Base-by-base conservation (phyloP, 2,329 filamentous ascomycete species). In the Aspergillus fischeri region DNA sequence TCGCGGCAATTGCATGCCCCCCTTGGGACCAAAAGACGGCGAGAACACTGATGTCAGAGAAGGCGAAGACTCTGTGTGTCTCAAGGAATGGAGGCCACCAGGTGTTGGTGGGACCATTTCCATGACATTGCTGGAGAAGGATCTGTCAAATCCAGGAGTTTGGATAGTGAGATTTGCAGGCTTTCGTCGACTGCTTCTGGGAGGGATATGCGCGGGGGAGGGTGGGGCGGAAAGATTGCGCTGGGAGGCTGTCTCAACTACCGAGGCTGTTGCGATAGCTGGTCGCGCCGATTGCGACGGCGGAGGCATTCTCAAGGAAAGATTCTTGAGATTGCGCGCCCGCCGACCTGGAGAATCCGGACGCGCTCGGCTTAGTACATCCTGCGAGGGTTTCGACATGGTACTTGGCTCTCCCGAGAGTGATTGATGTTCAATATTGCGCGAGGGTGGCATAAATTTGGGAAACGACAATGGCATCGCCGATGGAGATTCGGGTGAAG, bases 401-500 rank as follows among this genome's bases (percentile, higher is more conserved):
- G 67, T 58, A 57, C 53, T 63, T 45, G 58, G 59, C 38, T 66
- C 49, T 17, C 60, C 54, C 48, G 65, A 65, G 41, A 63, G 59
- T 50, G 67, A 59, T 53, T 68, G 66, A 53, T 60, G 60, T 51
- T 70, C 66, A 48, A 67, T 55, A 49, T 70, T 67, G 51, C 63
- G 69, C 29, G 64, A 47, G 4, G 66, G 62, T 11, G 68, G 63
- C 61, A 71, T 69, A 62, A 74, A 73, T 60, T 74, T 72, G 54
- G 77, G 73, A 57, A 78, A 76, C 24, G 76, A 70, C 54, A 81
- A 71, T 54, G 90, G 86, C 55, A 92, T 80, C 56, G 89, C 88
- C 54, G 89, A 80, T 1, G 92, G 91, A 2, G 94, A 97, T 74
- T 97, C 92, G 8, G 93, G 93, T 1, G 93, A 97, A 24, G 92